Evolutionary conservation across 2,329 filamentous ascomycete genomes (phyloP), one percentile per base, ranked within the genome.

Genomic region (Trichophyton schoenleinii): DNA sequence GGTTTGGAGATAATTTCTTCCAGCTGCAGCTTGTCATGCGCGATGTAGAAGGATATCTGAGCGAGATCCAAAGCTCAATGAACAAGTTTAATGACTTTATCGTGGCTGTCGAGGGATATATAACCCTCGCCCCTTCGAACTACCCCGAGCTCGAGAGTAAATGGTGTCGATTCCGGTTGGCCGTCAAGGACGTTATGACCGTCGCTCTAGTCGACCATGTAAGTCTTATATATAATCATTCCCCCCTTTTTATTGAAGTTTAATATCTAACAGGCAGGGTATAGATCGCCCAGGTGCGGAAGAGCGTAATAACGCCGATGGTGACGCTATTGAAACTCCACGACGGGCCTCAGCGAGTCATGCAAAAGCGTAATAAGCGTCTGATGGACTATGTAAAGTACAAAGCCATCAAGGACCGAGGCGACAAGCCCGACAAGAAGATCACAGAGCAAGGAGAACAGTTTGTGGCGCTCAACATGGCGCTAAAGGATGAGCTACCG

Each of bases 301-400:
- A 87, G 71, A 85, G 87, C 68, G 89, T 96, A 57, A 89, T 96
- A 64, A 87, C 91, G 66, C 92, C 90, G 0, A 89, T 95, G 72
- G 82, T 89, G 66, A 81, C 83, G 53, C 81, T 91, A 34, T 87
- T 94, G 71, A 86, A 88, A 68, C 80, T 89, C 7, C 91, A 95
- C 68, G 86, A 88, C 60, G 88, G 89, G 41, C 91, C 92, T 1
- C 88, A 91, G 57, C 83, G 91, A 63, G 87, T 94, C 3, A 96
- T 97, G 84, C 89, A 91, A 70, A 96, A 97, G 77, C 87, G 94
- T 25, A 87, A 91, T 67, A 97, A 97, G 78, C 87, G 89, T n/a
- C 83, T 95, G 13, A 78, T 92, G 15, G 91, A 96, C 70, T 97
- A 89, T 72, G 89, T 92, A 66, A 88, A 88, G 67, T 89, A 84